These are phyloP conservation scores for Selaginella moellendorffii DNA, from an alignment of 75 land plant genomes.

Conservation along the genomic window DNA sequence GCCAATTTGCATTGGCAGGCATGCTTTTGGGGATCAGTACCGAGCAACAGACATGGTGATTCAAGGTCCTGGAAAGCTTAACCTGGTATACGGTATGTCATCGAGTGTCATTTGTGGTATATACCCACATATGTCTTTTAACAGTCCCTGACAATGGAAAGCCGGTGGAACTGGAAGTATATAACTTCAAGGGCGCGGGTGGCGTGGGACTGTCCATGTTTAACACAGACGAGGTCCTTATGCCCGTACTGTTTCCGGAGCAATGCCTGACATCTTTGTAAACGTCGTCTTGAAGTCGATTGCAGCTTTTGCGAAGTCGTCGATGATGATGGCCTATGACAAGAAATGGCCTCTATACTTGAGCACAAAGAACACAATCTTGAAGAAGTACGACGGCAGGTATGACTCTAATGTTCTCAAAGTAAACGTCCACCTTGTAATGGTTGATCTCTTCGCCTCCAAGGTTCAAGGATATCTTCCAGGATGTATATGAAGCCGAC, in stretches of 20 bases:
- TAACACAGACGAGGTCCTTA: slow-evolving; percentile 63
- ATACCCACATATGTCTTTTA: no score
- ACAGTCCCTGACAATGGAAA: slow-evolving; percentile 34
- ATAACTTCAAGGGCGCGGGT: slow-evolving; percentile 50
- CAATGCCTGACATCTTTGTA: no score
- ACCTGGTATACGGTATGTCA: slow-evolving; percentile 68
- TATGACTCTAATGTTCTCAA: no score
- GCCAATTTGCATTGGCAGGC: slow-evolving; percentile 84
- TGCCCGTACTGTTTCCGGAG: not conserved
- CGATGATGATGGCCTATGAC: slow-evolving; percentile 56
- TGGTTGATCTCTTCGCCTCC: no score
- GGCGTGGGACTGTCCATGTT: slow-evolving; percentile 76
- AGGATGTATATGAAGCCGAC: slow-evolving; percentile 62
- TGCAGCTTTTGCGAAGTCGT: slow-evolving; percentile 65
- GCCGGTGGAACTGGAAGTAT: slow-evolving; percentile 48
- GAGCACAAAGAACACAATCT: slow-evolving; percentile 81
- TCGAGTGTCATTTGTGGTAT: no score
- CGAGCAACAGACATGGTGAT: slow-evolving; percentile 63
- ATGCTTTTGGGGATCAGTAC: slow-evolving; percentile 92
- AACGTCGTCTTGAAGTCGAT: slow-evolving; percentile 42
- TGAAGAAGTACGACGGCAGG: slow-evolving; percentile 93
- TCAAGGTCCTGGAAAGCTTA: slow-evolving; percentile 63
- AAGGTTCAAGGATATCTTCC: slow-evolving; percentile 85
- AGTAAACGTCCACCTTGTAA: no score
- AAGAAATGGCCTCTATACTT: slow-evolving; percentile 87